These are phyloP conservation scores for Cryptococcus sp. DNA, from an alignment of 1,284 basidiomycete genomes.

Conservation along the genomic window DNA sequence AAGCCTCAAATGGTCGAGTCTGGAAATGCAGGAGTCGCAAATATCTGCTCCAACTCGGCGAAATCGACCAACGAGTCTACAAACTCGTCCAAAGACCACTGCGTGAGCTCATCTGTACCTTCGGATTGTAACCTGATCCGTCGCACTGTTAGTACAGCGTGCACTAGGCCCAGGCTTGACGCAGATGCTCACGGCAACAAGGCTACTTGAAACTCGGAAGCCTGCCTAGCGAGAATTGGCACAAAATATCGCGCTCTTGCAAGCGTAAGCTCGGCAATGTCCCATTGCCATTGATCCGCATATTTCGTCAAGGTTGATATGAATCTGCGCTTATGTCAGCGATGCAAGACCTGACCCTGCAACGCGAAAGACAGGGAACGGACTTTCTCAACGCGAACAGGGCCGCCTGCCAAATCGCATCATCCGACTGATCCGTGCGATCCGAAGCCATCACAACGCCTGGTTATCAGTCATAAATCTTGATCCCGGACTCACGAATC, in stretches of 20 bases:
- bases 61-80: constrained; percentile 1
- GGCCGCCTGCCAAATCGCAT: constrained; percentile 16
- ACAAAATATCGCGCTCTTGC: constrained; percentile 18
- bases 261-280: constrained; percentile 15
- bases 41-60: background rate
- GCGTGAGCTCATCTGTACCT: no score
- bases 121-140: background rate
- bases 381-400: constrained; percentile 11
- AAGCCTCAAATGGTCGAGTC: no score
- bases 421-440: constrained; percentile 13
- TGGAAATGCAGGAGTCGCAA: no score
- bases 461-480: background rate
- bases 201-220: constrained; percentile 17
- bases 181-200: constrained; percentile 12
- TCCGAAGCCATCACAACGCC: constrained; percentile 16
- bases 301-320: constrained; percentile 7
- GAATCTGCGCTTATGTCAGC: constrained; percentile 2
- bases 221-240: constrained; percentile 15
- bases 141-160: background rate
- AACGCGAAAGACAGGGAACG: background rate
- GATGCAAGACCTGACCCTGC: no score
- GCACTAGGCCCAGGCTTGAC: background rate
- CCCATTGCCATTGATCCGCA: constrained; percentile 10
- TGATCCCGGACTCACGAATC: constrained; percentile 4
- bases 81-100: background rate